Percentiles rank a stretch among this genome's conserved stretches.
Evolutionary conservation across 2,329 filamentous ascomycete genomes (phyloP).

Genomic region (Colletotrichum sp.): DNA sequence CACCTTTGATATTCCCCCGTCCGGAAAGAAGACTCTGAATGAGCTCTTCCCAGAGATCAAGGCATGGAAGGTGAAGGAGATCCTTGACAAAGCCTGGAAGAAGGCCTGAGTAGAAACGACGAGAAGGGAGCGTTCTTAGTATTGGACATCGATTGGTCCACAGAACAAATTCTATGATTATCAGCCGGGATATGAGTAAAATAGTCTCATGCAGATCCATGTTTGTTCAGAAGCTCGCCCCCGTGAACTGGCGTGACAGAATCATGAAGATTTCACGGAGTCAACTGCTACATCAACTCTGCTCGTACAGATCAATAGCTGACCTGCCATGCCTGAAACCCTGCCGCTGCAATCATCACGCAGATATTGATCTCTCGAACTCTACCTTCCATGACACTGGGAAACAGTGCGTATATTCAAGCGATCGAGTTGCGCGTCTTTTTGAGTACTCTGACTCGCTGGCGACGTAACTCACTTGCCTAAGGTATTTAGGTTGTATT

Average conservation of each 20-base stretch:
- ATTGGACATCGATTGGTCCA: neutral
- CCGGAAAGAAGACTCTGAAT: slow-evolving; percentile 23
- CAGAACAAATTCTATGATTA: neutral
- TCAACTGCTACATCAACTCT: neutral
- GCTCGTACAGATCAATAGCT: neutral
- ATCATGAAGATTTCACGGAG: neutral
- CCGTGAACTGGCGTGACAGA: neutral
- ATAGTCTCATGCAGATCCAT: neutral
- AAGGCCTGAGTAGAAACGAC: neutral
- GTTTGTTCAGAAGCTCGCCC: neutral
- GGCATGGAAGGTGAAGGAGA: slow-evolving; percentile 26
- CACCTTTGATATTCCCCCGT: slow-evolving; percentile 18
- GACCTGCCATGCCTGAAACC: neutral
- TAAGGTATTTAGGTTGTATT: neutral
- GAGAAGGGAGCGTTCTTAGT: neutral
- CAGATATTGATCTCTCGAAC: neutral
- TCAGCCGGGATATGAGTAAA: neutral
- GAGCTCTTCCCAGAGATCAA: slow-evolving; percentile 26
- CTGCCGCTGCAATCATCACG: neutral
- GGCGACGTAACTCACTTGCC: neutral
- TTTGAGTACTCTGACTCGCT: neutral
- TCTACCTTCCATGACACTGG: neutral
- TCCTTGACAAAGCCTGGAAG: slow-evolving; percentile 26
- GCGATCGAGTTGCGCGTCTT: neutral
- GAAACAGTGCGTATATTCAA: neutral